Conservation (phyloP, 805 yeast genomes). For the Saturnispora gosingensis region DNA sequence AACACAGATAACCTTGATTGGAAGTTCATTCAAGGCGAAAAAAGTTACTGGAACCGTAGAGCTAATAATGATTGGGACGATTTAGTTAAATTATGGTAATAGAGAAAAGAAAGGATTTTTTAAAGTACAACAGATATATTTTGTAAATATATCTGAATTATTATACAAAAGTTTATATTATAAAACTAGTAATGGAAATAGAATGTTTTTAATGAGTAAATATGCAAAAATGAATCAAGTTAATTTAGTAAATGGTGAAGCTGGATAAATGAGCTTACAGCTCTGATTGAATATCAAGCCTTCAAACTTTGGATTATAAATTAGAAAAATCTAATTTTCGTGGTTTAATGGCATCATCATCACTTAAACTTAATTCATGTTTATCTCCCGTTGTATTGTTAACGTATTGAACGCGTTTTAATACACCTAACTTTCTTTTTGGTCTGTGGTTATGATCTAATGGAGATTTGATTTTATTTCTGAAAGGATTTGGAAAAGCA, state of each 20-base stretch:
- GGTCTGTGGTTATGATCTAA: background rate
- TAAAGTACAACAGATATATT: background rate
- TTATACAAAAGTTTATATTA: background rate
- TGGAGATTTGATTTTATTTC: background rate
- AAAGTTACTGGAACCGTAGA: constrained; percentile 76
- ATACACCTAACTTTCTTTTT: background rate
- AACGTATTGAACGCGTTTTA: constrained; percentile 16
- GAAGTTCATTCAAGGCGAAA: constrained; percentile 46
- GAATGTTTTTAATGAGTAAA: background rate
- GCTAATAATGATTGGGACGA: constrained; percentile 52
- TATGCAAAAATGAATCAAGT: background rate
- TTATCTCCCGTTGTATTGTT: constrained; percentile 28
- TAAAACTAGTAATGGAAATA: background rate
- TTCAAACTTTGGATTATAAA: background rate
- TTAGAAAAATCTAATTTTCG: constrained; percentile 29
- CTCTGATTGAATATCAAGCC: background rate
- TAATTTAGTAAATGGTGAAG: background rate
- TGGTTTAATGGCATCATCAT: constrained; percentile 31
- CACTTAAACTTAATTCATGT: constrained; percentile 23
- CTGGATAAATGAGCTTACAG: background rate
- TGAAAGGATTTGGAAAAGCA: constrained; percentile 21
- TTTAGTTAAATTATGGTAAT: constrained; percentile 46
- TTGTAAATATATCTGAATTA: background rate
- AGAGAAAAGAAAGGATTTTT: background rate
- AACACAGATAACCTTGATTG: constrained; percentile 29